A percentile compares a stretch with the other conserved stretches of the same genome.
Conservation (phyloP, 768 basidiomycete genomes). For the Leccinum uliginosum region DNA sequence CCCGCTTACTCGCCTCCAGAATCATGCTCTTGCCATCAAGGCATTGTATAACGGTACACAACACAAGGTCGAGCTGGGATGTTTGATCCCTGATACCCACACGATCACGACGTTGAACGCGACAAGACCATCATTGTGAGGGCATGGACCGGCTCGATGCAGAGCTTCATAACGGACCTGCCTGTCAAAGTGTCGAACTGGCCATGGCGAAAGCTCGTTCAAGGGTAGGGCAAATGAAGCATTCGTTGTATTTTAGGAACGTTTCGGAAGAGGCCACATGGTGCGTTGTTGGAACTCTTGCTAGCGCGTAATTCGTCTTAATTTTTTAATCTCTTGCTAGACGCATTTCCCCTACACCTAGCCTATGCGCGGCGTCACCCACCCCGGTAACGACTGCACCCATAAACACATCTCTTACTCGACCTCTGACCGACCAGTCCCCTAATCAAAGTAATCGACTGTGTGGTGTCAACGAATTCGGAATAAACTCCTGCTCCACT, state of each 20-base stretch:
- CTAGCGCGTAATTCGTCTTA: background rate
- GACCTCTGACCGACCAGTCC: conserved; percentile 21
- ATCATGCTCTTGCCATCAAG: conserved; percentile 57
- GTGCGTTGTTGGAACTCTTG: conserved; percentile 14
- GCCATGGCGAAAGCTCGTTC: conserved; percentile 55
- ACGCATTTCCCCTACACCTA: conserved; percentile 47
- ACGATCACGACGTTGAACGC: conserved; percentile 78
- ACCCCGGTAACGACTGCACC: conserved; percentile 29
- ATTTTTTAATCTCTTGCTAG: conserved; percentile 21
- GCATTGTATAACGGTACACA: conserved; percentile 69
- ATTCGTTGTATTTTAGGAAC: conserved; percentile 36
- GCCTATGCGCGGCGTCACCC: conserved; percentile 30
- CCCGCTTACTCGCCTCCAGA: conserved; percentile 82
- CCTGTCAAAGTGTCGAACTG: conserved; percentile 83
- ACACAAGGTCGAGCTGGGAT: conserved; percentile 69
- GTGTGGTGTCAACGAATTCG: conserved; percentile 9
- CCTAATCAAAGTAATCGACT: conserved; percentile 9
- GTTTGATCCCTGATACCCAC: conserved; percentile 66
- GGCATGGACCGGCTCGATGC: conserved; percentile 68
- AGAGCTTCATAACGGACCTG: conserved; percentile 66
- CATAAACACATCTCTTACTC: conserved; percentile 20
- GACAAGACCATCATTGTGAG: conserved; percentile 70
- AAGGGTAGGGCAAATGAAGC: background rate
- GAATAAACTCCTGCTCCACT: conserved; percentile 5
- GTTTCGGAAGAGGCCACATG: conserved; percentile 71